Base-by-base conservation (phyloP, 805 yeast genomes). In the Lipomyces spencermartinsiae region DNA sequence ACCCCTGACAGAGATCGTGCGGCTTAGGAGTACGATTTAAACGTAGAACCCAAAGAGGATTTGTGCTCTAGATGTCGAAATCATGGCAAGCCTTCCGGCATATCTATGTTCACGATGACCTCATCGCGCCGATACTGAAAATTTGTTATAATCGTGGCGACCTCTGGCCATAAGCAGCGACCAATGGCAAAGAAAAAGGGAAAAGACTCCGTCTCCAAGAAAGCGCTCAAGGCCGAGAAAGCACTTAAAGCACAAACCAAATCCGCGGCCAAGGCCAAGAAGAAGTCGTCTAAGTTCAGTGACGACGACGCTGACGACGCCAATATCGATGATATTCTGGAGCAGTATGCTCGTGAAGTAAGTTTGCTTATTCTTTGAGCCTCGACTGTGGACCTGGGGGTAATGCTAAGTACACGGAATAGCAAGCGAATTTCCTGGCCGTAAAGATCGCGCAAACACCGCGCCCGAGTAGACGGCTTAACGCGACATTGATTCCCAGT, bases 181-280 rank as follows among this genome's bases (percentile, higher is more conserved):
- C n/a, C 56, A 25, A 93, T 93, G 98, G 98, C 94, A 16, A 94
- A 93, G 81, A 91, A 86, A 78, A 91, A 92, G 78, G 88, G 91
- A 73, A 93, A 92, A 78, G 56, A 91, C 61, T 92, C 97, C 74
- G 64, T 91, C 59, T 92, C 97, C 74, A 92, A 92, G 79, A 93
- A 92, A 84, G 96, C 95, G 29, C 86, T 97, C 59, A 82, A 89
- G 35, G 96, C 94, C 49, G 92, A 86, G 71, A 94, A 94, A 81
- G 87, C 85, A 69, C 88, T 89, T 79, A 94, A 94, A 78, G 89
- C 86, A 62, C 84, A 82, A 62, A 81, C 86, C 62, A 94, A 95
- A 76, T 88, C 95, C 8, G 95, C 88, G 57, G 73, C 78, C 7
- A 93, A 92, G 79, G 83, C 84, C 74, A 91, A 93, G 79, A 92